Conservation (phyloP, 768 basidiomycete genomes). For the Suillus spraguei region DNA sequence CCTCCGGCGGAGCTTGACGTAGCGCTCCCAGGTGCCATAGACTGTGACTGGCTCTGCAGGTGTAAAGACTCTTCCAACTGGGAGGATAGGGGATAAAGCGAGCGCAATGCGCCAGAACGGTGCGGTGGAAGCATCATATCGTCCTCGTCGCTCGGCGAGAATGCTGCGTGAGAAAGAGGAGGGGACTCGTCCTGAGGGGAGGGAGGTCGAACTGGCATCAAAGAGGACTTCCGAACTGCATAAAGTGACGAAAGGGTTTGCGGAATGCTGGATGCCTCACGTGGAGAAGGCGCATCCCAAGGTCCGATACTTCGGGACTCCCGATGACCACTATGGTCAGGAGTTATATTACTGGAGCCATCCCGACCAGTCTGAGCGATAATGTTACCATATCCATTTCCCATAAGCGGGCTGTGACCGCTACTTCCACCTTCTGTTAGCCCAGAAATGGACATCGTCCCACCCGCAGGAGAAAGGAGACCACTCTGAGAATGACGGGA, state of each 20-base stretch:
- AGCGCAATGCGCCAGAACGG: slow-evolving; percentile 31
- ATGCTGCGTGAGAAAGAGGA: slow-evolving; percentile 23
- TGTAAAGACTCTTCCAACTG: slow-evolving; percentile 28
- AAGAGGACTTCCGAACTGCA: slow-evolving; percentile 26
- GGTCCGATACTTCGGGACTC: slow-evolving; percentile 29
- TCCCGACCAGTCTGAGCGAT: slow-evolving; percentile 32
- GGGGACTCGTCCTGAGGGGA: slow-evolving; percentile 33
- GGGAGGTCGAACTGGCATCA: slow-evolving; percentile 23
- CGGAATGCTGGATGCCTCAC: slow-evolving; percentile 25
- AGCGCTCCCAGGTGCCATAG: slow-evolving; percentile 39
- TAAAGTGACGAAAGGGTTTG: slow-evolving; percentile 30
- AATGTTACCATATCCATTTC: slow-evolving; percentile 27
- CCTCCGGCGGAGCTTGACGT: slow-evolving; percentile 48
- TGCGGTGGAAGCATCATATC: slow-evolving; percentile 37
- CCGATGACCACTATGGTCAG: slow-evolving; percentile 12
- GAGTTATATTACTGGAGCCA: slow-evolving; percentile 14
- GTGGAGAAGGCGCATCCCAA: slow-evolving; percentile 36
- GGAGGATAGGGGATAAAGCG: slow-evolving; percentile 26
- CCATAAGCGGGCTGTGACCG: slow-evolving; percentile 24
- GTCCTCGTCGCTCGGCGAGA: slow-evolving; percentile 30
- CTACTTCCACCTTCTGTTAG: slow-evolving; percentile 19
- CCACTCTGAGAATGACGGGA: slow-evolving; percentile 29
- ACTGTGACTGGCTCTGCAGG: slow-evolving; percentile 26
- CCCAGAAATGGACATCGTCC: slow-evolving; percentile 14
- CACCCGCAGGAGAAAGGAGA: slow-evolving; percentile 23